Base-by-base conservation (phyloP, 2,329 filamentous ascomycete genomes). In the Meredithiella fracta region DNA sequence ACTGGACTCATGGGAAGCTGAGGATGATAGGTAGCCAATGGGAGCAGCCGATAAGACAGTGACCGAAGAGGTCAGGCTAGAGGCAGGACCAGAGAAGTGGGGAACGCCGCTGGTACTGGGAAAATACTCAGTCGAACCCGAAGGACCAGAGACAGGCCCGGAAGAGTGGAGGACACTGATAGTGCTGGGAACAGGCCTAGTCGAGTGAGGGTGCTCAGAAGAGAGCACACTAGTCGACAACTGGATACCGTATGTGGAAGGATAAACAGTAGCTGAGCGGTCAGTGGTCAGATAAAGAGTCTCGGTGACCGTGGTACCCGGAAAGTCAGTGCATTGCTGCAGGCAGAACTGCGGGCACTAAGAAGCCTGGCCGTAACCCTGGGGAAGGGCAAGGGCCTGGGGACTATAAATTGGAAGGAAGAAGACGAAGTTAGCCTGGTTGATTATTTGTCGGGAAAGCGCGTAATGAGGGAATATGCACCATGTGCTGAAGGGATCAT, bases 321-420 rank as follows among this genome's bases (percentile, higher is more conserved):
- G 25, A 22, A 57, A 8, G 31, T 42, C 40, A 40, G 56, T 55
- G 56, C 56, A 58, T 20, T 54, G 53, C 20, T 55, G 47, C 34
- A 58, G 52, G 40, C 56, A 58, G 47, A 55, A 49, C 47, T 54
- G 53, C 3, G 53, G 56, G 47, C 56, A 58, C 47, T 52, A 47
- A 4, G 51, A 57, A 25, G 29, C 47, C 25, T 51, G 25, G 25
- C 11, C 17, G 31, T 50, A 31, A 15, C 52, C 22, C 15, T 55
- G 38, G 25, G 34, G 34, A 47, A 51, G 56, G 37, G 56, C 52
- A 15, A 58, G 53, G 14, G 52, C 56, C 47, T 15, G 17, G 17
- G 17, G 38, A 20, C 14, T 20, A 53, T 9, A 49, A 51, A 26
- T 17, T 50, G 55, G 5, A 42, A 53, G 20, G 20, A 25, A 7